Conservation (phyloP, 176 grass and related monocot species). For the Phyllostachys edulis region DNA sequence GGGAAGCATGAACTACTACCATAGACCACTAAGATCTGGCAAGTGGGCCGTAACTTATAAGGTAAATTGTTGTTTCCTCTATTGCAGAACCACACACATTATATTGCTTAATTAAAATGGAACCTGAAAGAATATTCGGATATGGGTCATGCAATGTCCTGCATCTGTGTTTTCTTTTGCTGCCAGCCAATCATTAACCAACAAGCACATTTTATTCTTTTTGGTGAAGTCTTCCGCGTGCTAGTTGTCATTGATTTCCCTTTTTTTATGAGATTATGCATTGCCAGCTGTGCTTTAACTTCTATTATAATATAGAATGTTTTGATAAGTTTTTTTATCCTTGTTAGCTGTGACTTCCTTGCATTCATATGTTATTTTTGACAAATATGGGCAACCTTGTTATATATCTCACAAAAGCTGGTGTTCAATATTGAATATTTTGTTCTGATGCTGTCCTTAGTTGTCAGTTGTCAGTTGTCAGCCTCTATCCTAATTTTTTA, state of each 20-base stretch:
- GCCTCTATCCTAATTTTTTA: neutral
- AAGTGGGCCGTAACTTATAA: slow-evolving; percentile 99
- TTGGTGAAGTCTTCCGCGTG: neutral
- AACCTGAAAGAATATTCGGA: neutral
- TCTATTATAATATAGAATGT: neutral
- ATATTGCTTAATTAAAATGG: neutral
- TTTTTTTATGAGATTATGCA: neutral
- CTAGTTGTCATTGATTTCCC: neutral
- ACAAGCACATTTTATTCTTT: neutral
- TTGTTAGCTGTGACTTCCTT: neutral
- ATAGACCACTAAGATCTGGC: slow-evolving; percentile 77
- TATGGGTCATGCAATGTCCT: neutral
- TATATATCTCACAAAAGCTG: slow-evolving; percentile 3
- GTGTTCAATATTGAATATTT: neutral
- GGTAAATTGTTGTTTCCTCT: slow-evolving; percentile 49
- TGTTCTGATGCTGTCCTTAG: slow-evolving; percentile 5
- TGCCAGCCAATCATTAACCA: slow-evolving; percentile 20
- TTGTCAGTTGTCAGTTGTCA: neutral
- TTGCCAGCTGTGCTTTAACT: neutral
- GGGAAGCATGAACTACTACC: slow-evolving; percentile 96
- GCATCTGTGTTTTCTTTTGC: neutral
- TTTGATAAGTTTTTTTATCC: neutral
- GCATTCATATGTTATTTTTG: neutral
- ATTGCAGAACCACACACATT: neutral
- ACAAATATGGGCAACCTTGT: neutral